These are phyloP conservation scores for Geotrichum carabidarum DNA, from an alignment of 1,139 yeast genomes.

Conservation along the genomic window DNA sequence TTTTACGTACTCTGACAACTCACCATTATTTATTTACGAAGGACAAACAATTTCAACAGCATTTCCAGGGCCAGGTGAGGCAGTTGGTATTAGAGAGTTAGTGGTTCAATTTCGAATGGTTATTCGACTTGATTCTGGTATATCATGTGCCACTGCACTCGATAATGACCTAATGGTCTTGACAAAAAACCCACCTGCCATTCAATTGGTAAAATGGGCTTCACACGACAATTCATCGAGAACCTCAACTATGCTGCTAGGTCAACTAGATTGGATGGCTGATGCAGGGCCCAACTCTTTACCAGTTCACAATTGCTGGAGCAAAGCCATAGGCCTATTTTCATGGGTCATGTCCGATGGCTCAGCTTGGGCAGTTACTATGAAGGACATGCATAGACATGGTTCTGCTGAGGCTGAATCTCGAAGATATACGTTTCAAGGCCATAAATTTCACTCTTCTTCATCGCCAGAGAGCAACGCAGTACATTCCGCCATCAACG, in stretches of 20 bases:
- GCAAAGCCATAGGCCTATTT: slow-evolving; percentile 19
- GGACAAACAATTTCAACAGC: slow-evolving; percentile 24
- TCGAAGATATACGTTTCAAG: slow-evolving; percentile 17
- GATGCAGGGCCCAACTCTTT: neutral
- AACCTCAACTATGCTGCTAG: slow-evolving; percentile 24
- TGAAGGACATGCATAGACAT: slow-evolving; percentile 22
- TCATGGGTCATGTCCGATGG: slow-evolving; percentile 18
- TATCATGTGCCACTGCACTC: slow-evolving; percentile 30
- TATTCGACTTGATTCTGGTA: slow-evolving; percentile 33
- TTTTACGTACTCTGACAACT: slow-evolving; percentile 20
- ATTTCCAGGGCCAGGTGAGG: slow-evolving; percentile 42
- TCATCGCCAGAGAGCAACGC: slow-evolving; percentile 26
- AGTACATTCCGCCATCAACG: slow-evolving; percentile 33
- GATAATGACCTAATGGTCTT: slow-evolving; percentile 34
- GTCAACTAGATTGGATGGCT: slow-evolving; percentile 31
- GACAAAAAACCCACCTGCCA: slow-evolving; percentile 33
- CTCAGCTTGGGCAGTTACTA: slow-evolving; percentile 22
- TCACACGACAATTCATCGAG: slow-evolving; percentile 12
- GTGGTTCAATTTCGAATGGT: slow-evolving; percentile 30
- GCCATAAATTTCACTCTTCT: slow-evolving; percentile 28
- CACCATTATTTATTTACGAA: slow-evolving; percentile 19
- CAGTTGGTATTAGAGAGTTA: slow-evolving; percentile 38
- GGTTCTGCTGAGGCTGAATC: slow-evolving; percentile 17
- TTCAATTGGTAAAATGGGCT: slow-evolving; percentile 32
- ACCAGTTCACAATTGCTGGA: slow-evolving; percentile 12